These are phyloP conservation scores for Ustilago sp. DNA, from an alignment of 1,284 basidiomycete species.

Conservation along the genomic window DNA sequence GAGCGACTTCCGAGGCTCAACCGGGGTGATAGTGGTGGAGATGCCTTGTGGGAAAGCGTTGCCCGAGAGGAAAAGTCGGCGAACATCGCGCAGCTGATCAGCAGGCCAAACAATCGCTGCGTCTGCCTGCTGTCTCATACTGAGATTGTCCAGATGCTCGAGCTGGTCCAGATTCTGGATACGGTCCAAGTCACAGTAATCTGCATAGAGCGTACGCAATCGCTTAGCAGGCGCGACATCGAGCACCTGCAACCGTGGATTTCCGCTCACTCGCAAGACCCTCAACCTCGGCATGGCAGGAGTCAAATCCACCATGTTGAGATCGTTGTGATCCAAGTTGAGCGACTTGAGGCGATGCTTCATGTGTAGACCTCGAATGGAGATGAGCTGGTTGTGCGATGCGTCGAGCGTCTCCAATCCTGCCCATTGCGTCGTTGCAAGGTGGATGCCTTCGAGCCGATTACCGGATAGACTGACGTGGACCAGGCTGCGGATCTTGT, in stretches of 20 bases:
- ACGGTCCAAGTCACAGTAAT: slow-evolving; percentile 80
- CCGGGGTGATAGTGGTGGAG: slow-evolving; percentile 5
- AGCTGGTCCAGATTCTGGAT: slow-evolving; percentile 73
- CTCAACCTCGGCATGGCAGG: slow-evolving; percentile 71
- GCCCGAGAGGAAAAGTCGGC: slow-evolving; percentile 93
- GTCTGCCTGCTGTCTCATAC: slow-evolving; percentile 83
- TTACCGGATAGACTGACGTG: slow-evolving; percentile 87
- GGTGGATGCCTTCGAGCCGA: slow-evolving; percentile 76
- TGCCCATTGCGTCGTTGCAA: slow-evolving; percentile 49
- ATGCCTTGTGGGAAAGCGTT: slow-evolving; percentile 70
- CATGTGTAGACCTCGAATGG: slow-evolving; percentile 42
- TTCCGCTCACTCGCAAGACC: slow-evolving; percentile 87
- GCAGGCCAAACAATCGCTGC: slow-evolving; percentile 76
- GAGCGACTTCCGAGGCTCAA: slow-evolving; percentile 16
- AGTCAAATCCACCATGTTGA: slow-evolving; percentile 73
- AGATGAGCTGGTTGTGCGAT: slow-evolving; percentile 78
- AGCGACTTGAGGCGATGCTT: slow-evolving; percentile 77
- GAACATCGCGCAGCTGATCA: slow-evolving; percentile 85
- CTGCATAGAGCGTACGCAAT: slow-evolving; percentile 89
- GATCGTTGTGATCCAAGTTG: slow-evolving; percentile 82
- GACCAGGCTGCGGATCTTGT: slow-evolving; percentile 75
- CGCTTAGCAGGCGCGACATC: slow-evolving; percentile 79
- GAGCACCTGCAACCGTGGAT: slow-evolving; percentile 77
- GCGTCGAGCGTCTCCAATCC: slow-evolving; percentile 83
- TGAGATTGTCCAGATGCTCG: slow-evolving; percentile 85